Base-by-base conservation (phyloP, 2,329 filamentous ascomycete genomes). In the Cladophialophora yegresii region DNA sequence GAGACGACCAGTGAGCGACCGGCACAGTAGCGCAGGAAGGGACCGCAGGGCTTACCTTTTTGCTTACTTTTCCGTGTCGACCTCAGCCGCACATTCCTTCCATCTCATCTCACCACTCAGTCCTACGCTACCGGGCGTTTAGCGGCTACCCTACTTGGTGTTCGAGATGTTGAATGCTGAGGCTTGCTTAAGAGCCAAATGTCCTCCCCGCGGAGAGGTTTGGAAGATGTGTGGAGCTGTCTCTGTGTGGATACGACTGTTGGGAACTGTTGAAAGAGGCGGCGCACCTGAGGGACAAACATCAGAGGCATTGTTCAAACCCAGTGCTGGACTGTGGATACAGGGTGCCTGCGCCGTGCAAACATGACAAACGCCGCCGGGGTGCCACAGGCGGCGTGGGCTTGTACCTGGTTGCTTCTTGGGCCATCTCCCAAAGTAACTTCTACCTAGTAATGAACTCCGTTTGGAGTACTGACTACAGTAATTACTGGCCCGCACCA, bases 81-180 rank as follows among this genome's bases (percentile, higher is more conserved):
- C 23, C 40, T 58, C 55, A 23, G 55, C 55, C 40, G 55, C 55
- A 49, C 5, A 30, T 32, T 30, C 23, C 40, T 10, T 30, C 40
- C 0, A 12, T 28, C 13, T 20, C 20, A 26, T 50, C 20, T 50
- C 47, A 26, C 47, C 47, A 26, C 22, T 50, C 47, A 50, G 13
- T 50, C 47, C 10, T 50, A 1, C 47, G 26, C 47, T 50, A 50
- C 3, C 6, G 26, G 26, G 26, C 26, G 26, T 28, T 28, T 3
- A 28, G 47, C 47, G 20, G 8, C 47, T 50, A 12, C 47, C 9
- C 5, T 20, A 50, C 13, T 50, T 16, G 47, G 20, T 22, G 22
- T 50, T 50, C 47, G 9, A 16, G 23, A 6, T 8, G 12, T 23
- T 9, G 23, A 12, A 10, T 12, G 4, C 12, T 16, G 47, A 50